Base-by-base conservation (phyloP, 257 asterid species). In the Galeopsis tetrahit region DNA sequence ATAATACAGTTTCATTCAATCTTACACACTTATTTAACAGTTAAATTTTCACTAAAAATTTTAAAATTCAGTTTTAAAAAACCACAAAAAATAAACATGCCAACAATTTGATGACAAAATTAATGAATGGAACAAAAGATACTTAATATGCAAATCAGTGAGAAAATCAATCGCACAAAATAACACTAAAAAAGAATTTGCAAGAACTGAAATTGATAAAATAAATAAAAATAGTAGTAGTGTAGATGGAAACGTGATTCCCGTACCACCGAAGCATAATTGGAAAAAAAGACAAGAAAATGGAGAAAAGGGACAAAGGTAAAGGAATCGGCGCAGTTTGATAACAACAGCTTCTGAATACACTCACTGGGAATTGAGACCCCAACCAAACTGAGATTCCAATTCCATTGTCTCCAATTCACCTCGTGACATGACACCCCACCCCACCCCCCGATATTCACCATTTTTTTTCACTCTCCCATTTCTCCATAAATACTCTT, bases 301-400 rank as follows among this genome's bases (percentile, higher is more conserved):
- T 21, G 64, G 79, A 65, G 83, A 63, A 70, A 82, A 63, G 68
- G 74, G 88, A 78, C 85, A 83, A 83, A 83, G 67, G 75, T 58
- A 79, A 81, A 77, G 84, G 88, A 83, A 85, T 85, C 90, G 90
- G 85, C 88, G 88, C 90, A 83, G 90, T 78, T 82, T 70, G 90
- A 78, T 72, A 74, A 82, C 87, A 77, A 77, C 83, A 74, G 32
- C 80, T 78, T 80, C 84, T 80, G 86, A 32, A 64, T 67, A 59
- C 83, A 46, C 77, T 81, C 83, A 46, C 77, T 81, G 77, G 70
- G 81, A 79, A 78, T 63, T 78, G 80, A 60, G 70, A 77, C 84
- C 72, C 83, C 79, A 44, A 21, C 28, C 28, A 79, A 87, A 78
- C 82, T 80, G 63, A 85, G 93, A 90, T 90, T 88, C 97, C 91